A percentile compares a stretch with the other conserved stretches of the same genome.
These are phyloP conservation scores for Borovskyia barvae DNA, from an alignment of 208 protist species.

Conservation along the genomic window DNA sequence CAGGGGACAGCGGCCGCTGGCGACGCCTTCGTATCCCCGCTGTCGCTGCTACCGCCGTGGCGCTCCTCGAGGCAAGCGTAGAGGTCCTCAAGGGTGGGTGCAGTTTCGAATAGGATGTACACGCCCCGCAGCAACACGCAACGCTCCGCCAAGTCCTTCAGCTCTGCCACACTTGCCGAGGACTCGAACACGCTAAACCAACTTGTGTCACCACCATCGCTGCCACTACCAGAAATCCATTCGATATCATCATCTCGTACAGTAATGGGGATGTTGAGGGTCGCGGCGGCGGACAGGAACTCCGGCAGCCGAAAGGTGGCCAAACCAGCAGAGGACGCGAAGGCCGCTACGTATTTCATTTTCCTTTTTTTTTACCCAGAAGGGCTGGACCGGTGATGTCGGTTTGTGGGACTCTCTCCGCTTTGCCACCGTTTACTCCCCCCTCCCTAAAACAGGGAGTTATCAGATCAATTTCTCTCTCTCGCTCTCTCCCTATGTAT, in stretches of 20 bases:
- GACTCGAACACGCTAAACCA: slow-evolving; percentile 48
- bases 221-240: slow-evolving; percentile 21
- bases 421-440: too few relatives aligned
- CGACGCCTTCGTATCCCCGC: background rate
- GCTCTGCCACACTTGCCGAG: slow-evolving; percentile 4
- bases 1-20: background rate
- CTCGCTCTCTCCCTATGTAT: too few relatives aligned
- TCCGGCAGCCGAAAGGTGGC: slow-evolving; percentile 52
- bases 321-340: slow-evolving; percentile 64
- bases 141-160: slow-evolving; percentile 28
- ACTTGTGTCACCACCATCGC: slow-evolving; percentile 17
- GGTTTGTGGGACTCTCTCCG: too few relatives aligned
- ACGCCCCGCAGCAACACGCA: slow-evolving; percentile 52
- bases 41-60: background rate
- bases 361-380: too few relatives aligned
- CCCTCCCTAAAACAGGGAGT: too few relatives aligned
- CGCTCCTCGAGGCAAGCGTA: slow-evolving; percentile 19
- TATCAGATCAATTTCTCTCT: too few relatives aligned
- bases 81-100: slow-evolving; percentile 45
- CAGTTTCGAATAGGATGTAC: slow-evolving; percentile 47
- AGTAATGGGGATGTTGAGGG: slow-evolving; percentile 32
- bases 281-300: slow-evolving; percentile 42
- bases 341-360: slow-evolving; percentile 72
- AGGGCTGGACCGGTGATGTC: too few relatives aligned
- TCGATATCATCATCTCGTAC: slow-evolving; percentile 21